Evolutionary conservation across 2,329 filamentous ascomycete species (phyloP).

Genomic region (Aureobasidium sp.): DNA sequence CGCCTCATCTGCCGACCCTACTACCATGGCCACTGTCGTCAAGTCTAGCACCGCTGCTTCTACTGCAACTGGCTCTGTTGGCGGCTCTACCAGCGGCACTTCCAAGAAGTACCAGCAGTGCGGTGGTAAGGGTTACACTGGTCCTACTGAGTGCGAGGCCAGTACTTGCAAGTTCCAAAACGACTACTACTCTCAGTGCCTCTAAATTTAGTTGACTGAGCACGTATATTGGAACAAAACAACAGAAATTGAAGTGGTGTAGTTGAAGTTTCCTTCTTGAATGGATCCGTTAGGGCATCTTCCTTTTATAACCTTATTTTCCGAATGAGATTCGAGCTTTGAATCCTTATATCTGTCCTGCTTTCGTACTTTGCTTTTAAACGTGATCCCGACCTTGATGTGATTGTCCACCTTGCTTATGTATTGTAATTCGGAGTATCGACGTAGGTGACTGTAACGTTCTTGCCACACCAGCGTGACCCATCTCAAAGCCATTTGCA

Average conservation of each 20-base stretch:
- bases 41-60: not conserved
- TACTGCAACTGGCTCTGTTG: not conserved
- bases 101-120: constrained; percentile 27
- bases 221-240: not conserved
- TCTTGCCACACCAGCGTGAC: too few species aligned
- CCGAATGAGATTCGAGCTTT: not conserved
- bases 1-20: not conserved
- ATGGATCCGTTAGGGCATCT: not conserved
- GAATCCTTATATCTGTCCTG: not conserved
- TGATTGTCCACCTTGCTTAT: too few species aligned
- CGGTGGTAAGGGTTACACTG: constrained; percentile 31
- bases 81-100: not conserved
- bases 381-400: too few species aligned
- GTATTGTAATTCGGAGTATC: too few species aligned
- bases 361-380: not conserved
- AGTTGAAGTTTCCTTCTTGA: not conserved
- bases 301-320: not conserved
- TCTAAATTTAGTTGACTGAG: not conserved
- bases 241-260: not conserved
- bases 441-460: too few species aligned
- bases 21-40: not conserved
- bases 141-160: constrained; percentile 29
- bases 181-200: constrained; percentile 35
- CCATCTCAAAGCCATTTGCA: too few species aligned
- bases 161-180: constrained; percentile 30